phyloP scores from a whole-genome alignment of 2,329 filamentous ascomycete genomes.

The Aspergillus proliferans region DNA sequence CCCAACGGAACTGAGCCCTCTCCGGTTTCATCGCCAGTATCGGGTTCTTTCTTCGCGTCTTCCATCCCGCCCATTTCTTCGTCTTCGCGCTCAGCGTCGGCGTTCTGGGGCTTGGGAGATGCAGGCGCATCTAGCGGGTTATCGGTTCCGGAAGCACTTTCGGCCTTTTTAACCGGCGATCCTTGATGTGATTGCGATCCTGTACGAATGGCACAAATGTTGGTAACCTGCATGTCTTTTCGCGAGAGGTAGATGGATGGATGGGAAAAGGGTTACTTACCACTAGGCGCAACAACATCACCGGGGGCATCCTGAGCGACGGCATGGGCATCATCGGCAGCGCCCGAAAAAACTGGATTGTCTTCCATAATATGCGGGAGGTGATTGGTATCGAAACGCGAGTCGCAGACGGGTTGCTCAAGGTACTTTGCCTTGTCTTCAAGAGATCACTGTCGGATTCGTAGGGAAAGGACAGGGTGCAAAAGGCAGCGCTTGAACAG shows the following conservation, averaged over 20 bases:
- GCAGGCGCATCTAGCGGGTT: slow-evolving; percentile 65
- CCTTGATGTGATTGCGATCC: slow-evolving; percentile 29
- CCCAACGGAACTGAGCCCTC: slow-evolving; percentile 37
- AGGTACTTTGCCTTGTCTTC: slow-evolving; percentile 23
- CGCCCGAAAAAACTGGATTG: slow-evolving; percentile 19
- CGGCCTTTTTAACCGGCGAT: slow-evolving; percentile 24
- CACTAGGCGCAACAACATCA: slow-evolving; percentile 21
- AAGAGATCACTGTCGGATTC: slow-evolving; percentile 4
- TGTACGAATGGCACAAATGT: slow-evolving; percentile 15
- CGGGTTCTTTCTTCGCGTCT: slow-evolving; percentile 41
- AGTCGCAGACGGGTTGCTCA: slow-evolving; percentile 26
- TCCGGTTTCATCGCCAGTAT: slow-evolving; percentile 37
- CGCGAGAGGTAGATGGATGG: slow-evolving; percentile 5
- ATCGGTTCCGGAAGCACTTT: slow-evolving; percentile 43
- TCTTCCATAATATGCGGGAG: slow-evolving; percentile 32
- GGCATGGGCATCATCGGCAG: slow-evolving; percentile 23
- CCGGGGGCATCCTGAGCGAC: slow-evolving; percentile 23
- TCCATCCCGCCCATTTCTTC: slow-evolving; percentile 71
- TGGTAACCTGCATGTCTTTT: slow-evolving; percentile 6
- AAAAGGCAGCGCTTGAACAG: slow-evolving; percentile 5
- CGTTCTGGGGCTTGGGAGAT: slow-evolving; percentile 56
- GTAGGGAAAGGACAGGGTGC: slow-evolving; percentile 3
- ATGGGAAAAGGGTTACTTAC: slow-evolving; percentile 17
- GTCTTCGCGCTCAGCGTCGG: slow-evolving; percentile 55
- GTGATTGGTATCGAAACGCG: slow-evolving; percentile 18